phyloP scores from a whole-genome alignment of 176 grass and related monocot genomes.

The Eragrostis nindensis region DNA sequence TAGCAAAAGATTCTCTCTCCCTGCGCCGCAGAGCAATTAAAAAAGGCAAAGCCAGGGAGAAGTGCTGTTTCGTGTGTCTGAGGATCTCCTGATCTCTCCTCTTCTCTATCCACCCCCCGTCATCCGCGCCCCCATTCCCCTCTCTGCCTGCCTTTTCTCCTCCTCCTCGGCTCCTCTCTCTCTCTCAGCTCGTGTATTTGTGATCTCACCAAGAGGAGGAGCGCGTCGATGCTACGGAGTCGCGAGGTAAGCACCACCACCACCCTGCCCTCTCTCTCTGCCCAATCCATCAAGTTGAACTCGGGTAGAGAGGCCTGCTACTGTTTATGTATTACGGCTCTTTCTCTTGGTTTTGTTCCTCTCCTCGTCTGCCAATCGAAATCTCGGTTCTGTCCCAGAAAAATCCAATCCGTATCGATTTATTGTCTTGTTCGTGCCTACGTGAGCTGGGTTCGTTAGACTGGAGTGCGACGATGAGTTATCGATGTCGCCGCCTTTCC shows the following conservation, averaged over 20 bases:
- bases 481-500: not conserved
- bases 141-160: too few species aligned
- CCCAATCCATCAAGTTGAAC: not conserved
- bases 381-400: not conserved
- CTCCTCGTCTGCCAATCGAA: not conserved
- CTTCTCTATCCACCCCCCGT: slow-evolving; percentile 7
- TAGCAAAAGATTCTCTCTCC: slow-evolving; percentile 43
- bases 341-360: not conserved
- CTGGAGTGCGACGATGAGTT: not conserved
- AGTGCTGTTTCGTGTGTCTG: slow-evolving; percentile 48
- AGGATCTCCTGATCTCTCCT: slow-evolving; percentile 50
- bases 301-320: not conserved
- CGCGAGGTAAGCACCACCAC: slow-evolving; percentile 36
- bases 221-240: not conserved
- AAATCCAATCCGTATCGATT: not conserved
- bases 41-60: not conserved
- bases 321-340: not conserved
- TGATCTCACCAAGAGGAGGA: not conserved
- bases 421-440: not conserved
- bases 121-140: not conserved
- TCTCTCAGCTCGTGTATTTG: not conserved
- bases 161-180: not conserved
- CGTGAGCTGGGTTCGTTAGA: not conserved
- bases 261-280: not conserved
- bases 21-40: not conserved